phyloP scores from a whole-genome alignment of 441 rosid genomes.

The Croton laevigatus region DNA sequence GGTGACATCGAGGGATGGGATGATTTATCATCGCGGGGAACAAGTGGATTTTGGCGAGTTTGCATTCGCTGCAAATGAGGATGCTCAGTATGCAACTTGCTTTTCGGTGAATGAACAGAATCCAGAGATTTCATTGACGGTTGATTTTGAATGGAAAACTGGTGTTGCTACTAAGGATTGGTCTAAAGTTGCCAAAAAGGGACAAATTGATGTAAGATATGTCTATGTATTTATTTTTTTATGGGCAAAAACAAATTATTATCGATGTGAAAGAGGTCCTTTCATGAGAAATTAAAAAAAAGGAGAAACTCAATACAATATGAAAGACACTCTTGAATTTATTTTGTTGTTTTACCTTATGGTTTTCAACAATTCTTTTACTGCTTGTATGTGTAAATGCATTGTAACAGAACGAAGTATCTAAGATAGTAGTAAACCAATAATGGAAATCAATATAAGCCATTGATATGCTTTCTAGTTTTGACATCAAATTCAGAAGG shows the following conservation, averaged over 20 bases:
- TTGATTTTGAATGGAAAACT: constrained; percentile 83
- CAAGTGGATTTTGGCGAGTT: constrained; percentile 59
- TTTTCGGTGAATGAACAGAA: constrained; percentile 45
- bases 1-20: constrained; percentile 74
- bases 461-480: not conserved
- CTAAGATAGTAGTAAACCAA: not conserved
- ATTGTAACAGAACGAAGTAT: too few relatives aligned
- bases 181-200: constrained; percentile 70
- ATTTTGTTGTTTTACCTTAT: too few relatives aligned
- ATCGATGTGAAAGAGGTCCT: too few relatives aligned
- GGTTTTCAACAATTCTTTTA: too few relatives aligned
- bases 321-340: too few relatives aligned
- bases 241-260: too few relatives aligned
- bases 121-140: constrained; percentile 30
- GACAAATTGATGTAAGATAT: constrained; percentile 55
- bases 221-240: not conserved
- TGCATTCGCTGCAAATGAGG: constrained; percentile 65
- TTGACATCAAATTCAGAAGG: not conserved
- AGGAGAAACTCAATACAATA: too few relatives aligned
- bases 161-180: constrained; percentile 82
- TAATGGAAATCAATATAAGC: not conserved
- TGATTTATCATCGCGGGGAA: constrained; percentile 49
- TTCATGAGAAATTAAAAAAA: too few relatives aligned
- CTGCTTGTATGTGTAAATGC: too few relatives aligned
- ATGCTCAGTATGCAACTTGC: constrained; percentile 64